A percentile compares a stretch with the other conserved stretches of the same genome.
phyloP scores from a whole-genome alignment of 768 basidiomycete genomes.

The Amanita polypyramis region DNA sequence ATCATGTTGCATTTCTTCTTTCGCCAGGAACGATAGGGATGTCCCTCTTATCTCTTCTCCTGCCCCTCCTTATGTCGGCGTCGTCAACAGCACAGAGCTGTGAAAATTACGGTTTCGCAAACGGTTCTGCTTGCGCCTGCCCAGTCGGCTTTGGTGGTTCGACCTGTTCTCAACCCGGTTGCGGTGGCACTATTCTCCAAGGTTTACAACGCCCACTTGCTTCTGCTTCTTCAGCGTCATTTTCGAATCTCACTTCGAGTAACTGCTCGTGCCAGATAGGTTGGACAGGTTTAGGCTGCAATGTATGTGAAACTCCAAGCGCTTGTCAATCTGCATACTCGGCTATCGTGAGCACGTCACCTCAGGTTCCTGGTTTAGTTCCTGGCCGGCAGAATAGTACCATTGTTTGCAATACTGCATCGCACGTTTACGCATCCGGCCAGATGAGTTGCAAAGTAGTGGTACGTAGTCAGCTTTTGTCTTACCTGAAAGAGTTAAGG shows the following conservation, averaged over 20 bases:
- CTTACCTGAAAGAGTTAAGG: background rate
- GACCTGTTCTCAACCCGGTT: slow-evolving; percentile 58
- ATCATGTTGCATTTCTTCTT: background rate
- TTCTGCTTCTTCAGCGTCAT: slow-evolving; percentile 27
- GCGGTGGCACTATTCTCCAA: slow-evolving; percentile 77
- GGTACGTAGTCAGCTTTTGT: slow-evolving; percentile 31
- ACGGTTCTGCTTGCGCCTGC: slow-evolving; percentile 57
- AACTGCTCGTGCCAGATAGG: slow-evolving; percentile 62
- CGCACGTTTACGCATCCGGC: slow-evolving; percentile 67
- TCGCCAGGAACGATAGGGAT: background rate
- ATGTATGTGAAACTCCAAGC: slow-evolving; percentile 58
- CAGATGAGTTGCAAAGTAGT: slow-evolving; percentile 80
- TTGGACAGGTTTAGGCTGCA: slow-evolving; percentile 73
- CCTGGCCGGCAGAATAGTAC: slow-evolving; percentile 43
- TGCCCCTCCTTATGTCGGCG: slow-evolving; percentile 12
- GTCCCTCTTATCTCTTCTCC: background rate
- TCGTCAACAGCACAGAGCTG: slow-evolving; percentile 36
- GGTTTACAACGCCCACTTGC: slow-evolving; percentile 47
- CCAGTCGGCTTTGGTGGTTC: slow-evolving; percentile 74
- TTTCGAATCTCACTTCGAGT: slow-evolving; percentile 57
- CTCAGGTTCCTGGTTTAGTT: slow-evolving; percentile 17
- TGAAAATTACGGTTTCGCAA: slow-evolving; percentile 56
- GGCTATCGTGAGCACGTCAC: slow-evolving; percentile 26
- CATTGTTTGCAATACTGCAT: slow-evolving; percentile 58
- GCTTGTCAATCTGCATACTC: slow-evolving; percentile 62